Conservation (phyloP, 2,329 filamentous ascomycete species). For the Fusarium solani-melongenae region DNA sequence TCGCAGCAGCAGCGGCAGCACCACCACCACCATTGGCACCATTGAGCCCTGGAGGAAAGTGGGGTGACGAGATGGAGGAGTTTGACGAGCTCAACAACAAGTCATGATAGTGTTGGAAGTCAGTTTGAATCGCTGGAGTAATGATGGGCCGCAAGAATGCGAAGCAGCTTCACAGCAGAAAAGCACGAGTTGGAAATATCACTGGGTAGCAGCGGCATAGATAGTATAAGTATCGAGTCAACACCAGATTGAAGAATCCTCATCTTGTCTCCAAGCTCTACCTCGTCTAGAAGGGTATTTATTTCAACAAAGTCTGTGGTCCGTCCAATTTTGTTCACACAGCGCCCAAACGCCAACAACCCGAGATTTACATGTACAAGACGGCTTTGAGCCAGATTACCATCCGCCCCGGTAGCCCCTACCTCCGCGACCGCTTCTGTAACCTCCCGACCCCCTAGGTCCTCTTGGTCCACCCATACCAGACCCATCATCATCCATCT, state of each 20-base stretch:
- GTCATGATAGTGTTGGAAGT: constrained; percentile 23
- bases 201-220: constrained; percentile 38
- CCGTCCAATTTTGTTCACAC: constrained; percentile 25
- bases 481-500: constrained; percentile 61
- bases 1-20: constrained; percentile 44
- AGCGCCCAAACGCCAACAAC: constrained; percentile 38
- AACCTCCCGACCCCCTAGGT: constrained; percentile 65
- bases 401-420: constrained; percentile 63
- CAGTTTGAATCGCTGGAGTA: not conserved
- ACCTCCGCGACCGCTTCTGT: constrained; percentile 63
- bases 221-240: constrained; percentile 25
- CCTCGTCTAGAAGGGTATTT: constrained; percentile 42
- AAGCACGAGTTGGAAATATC: constrained; percentile 30
- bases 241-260: constrained; percentile 38
- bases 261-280: constrained; percentile 4
- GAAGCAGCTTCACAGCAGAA: constrained; percentile 5
- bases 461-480: constrained; percentile 62
- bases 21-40: constrained; percentile 43
- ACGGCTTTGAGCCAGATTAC: constrained; percentile 43
- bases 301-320: constrained; percentile 25
- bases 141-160: constrained; percentile 2
- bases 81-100: constrained; percentile 53
- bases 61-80: constrained; percentile 70
- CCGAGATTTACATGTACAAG: constrained; percentile 2
- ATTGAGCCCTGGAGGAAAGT: constrained; percentile 53